A percentile compares a stretch with the other conserved stretches of the same genome.
These are phyloP conservation scores for Tephrocybe sp. DNA, from an alignment of 768 basidiomycete genomes.

Conservation along the genomic window DNA sequence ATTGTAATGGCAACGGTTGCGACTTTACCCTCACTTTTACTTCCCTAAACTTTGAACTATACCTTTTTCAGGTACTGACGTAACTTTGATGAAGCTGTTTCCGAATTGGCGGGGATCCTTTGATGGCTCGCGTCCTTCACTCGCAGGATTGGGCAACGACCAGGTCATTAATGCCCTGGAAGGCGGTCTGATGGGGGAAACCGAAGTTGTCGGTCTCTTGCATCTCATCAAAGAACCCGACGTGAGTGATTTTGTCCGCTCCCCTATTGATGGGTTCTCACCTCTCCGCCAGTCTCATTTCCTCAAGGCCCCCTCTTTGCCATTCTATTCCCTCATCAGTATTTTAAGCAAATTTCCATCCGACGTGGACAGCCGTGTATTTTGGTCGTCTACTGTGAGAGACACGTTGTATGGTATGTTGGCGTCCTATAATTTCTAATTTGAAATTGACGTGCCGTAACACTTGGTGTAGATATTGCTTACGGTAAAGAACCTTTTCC, in stretches of 20 bases:
- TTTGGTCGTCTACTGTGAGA: slow-evolving; percentile 61
- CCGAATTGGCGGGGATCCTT: slow-evolving; percentile 79
- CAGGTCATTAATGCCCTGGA: slow-evolving; percentile 59
- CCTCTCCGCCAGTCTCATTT: slow-evolving; percentile 63
- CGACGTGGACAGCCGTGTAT: slow-evolving; percentile 72
- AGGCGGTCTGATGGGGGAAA: slow-evolving; percentile 62
- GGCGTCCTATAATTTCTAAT: neutral
- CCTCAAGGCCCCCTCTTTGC: slow-evolving; percentile 79
- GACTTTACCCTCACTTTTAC: neutral
- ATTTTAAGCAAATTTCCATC: slow-evolving; percentile 76
- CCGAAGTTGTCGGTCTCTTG: slow-evolving; percentile 62
- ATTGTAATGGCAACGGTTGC: neutral
- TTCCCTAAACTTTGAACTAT: neutral
- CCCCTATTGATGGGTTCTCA: slow-evolving; percentile 9
- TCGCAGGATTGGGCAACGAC: slow-evolving; percentile 59
- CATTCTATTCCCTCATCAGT: slow-evolving; percentile 76
- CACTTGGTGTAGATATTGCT: slow-evolving; percentile 31
- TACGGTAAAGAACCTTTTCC: slow-evolving; percentile 26
- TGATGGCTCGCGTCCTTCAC: slow-evolving; percentile 63
- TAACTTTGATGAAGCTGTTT: slow-evolving; percentile 52
- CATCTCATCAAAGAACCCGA: slow-evolving; percentile 77
- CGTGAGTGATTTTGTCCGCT: slow-evolving; percentile 37
- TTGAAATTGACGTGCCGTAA: slow-evolving; percentile 5
- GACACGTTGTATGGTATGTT: slow-evolving; percentile 67
- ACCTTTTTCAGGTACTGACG: slow-evolving; percentile 3